phyloP scores from a whole-genome alignment of 2,329 filamentous ascomycete genomes.

The Didymella pomorum region DNA sequence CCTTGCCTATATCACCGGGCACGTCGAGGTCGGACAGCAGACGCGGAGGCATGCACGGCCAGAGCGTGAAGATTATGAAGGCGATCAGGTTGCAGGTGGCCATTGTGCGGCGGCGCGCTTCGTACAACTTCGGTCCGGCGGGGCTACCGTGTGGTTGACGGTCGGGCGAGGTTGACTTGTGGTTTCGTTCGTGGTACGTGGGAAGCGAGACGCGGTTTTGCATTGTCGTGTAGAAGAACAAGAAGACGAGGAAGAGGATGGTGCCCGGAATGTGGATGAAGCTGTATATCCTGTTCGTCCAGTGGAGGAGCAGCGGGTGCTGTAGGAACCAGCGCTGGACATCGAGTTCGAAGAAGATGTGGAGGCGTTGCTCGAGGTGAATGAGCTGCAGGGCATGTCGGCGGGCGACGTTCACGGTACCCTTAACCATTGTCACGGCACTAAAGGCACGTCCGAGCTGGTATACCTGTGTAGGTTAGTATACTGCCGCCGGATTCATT shows the following conservation, averaged over 20 bases:
- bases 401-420: slow-evolving; percentile 72
- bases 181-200: slow-evolving; percentile 50
- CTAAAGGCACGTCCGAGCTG: slow-evolving; percentile 77
- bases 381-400: slow-evolving; percentile 73
- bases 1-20: slow-evolving; percentile 62
- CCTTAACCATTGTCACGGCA: slow-evolving; percentile 72
- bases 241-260: slow-evolving; percentile 71
- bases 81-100: slow-evolving; percentile 67
- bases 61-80: slow-evolving; percentile 66
- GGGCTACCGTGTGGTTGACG: slow-evolving; percentile 44
- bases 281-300: slow-evolving; percentile 76
- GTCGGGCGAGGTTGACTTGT: slow-evolving; percentile 27
- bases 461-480: slow-evolving; percentile 65
- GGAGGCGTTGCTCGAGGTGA: slow-evolving; percentile 68
- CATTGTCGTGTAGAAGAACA: slow-evolving; percentile 75
- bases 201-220: slow-evolving; percentile 59
- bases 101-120: slow-evolving; percentile 64
- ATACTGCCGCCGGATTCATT: background rate
- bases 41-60: slow-evolving; percentile 69
- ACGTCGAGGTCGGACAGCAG: slow-evolving; percentile 63
- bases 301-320: slow-evolving; percentile 66
- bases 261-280: slow-evolving; percentile 82
- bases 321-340: slow-evolving; percentile 67
- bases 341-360: slow-evolving; percentile 70
- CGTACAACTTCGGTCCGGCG: slow-evolving; percentile 62